Conservation (phyloP, 306 rosid genomes). For the Trichosanthes cucumerina region DNA sequence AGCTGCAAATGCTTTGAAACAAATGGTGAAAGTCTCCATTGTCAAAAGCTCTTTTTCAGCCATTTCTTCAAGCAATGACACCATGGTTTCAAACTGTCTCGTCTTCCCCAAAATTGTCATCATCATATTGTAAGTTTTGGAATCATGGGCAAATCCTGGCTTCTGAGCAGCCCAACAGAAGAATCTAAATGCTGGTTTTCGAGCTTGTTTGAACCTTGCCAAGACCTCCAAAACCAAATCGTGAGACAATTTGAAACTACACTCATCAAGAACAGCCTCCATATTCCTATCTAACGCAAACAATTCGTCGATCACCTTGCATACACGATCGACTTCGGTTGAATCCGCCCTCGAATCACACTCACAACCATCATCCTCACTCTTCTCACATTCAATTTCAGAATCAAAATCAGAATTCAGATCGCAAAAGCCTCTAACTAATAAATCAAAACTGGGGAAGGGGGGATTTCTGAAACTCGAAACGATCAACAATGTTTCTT, state of each 20-base stretch:
- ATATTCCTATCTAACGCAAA: constrained; percentile 81
- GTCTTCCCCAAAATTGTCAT: constrained; percentile 71
- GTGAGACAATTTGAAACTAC: constrained; percentile 43
- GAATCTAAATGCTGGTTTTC: constrained; percentile 85
- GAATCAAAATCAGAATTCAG: constrained; percentile 18
- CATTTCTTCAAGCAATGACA: constrained; percentile 78
- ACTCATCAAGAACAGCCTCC: constrained; percentile 85
- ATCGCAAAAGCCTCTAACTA: constrained; percentile 23
- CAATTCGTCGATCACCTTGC: constrained; percentile 86
- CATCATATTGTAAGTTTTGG: constrained; percentile 56
- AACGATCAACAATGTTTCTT: constrained; percentile 35
- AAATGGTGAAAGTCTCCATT: constrained; percentile 65
- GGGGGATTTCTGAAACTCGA: constrained; percentile 5
- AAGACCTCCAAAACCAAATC: constrained; percentile 76
- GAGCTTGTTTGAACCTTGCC: constrained; percentile 63
- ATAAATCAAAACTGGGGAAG: background rate
- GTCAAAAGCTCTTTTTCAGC: constrained; percentile 63
- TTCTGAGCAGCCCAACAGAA: constrained; percentile 74
- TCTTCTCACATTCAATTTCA: constrained; percentile 22
- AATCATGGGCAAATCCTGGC: constrained; percentile 56
- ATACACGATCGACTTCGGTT: constrained; percentile 53
- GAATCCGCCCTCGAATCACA: constrained; percentile 34
- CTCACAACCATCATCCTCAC: constrained; percentile 9
- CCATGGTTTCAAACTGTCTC: constrained; percentile 89
- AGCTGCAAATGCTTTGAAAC: constrained; percentile 66